phyloP scores from a whole-genome alignment of 2,329 filamentous ascomycete species.

The Epichloe glyceriae region DNA sequence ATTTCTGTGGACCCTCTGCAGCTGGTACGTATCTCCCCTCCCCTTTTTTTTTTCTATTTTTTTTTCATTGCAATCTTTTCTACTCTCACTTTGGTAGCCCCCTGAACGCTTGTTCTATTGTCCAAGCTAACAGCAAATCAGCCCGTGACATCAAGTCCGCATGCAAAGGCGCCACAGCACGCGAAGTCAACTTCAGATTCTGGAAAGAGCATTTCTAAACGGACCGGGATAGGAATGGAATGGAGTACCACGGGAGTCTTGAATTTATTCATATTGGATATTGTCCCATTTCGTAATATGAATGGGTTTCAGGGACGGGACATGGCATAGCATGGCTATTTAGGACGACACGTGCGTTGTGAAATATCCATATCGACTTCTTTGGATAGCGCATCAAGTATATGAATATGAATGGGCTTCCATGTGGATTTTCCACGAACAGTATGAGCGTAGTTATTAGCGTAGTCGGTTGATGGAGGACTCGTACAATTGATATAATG shows the following conservation, averaged over 20 bases:
- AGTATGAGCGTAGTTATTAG: too few species aligned
- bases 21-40: conserved; percentile 30
- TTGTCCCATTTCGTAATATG: neutral
- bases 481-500: too few species aligned
- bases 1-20: conserved; percentile 86
- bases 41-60: neutral
- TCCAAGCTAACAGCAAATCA: conserved; percentile 19
- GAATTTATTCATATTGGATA: neutral
- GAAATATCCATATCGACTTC: too few species aligned
- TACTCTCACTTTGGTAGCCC: neutral
- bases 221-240: neutral
- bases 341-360: too few species aligned
- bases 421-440: too few species aligned
- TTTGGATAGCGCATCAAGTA: too few species aligned
- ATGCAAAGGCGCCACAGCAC: conserved; percentile 56
- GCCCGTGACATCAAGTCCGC: conserved; percentile 79
- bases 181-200: conserved; percentile 86
- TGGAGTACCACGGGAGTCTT: neutral
- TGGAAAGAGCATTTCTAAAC: conserved; percentile 88
- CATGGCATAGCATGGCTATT: too few species aligned
- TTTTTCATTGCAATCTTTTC: too few species aligned
- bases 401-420: too few species aligned
- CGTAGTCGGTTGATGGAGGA: too few species aligned
- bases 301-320: neutral
- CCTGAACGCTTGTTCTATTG: too few species aligned